A percentile compares a stretch with the other conserved stretches of the same genome.
phyloP scores from a whole-genome alignment of 352 stramenopile genomes.

The Phytophthora megakarya region DNA sequence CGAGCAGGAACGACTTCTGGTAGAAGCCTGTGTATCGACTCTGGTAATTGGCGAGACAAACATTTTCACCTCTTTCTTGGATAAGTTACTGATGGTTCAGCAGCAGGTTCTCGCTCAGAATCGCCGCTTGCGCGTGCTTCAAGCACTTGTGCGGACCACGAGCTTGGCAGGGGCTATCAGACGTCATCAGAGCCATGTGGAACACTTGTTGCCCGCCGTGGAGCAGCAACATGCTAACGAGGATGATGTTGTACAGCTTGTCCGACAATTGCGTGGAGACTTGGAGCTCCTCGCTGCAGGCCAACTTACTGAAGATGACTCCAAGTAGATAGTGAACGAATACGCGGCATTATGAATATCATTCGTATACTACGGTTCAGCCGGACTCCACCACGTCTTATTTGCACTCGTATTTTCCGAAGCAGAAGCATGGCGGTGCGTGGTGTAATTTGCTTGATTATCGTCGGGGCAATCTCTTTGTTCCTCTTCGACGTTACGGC shows the following conservation, averaged over 20 bases:
- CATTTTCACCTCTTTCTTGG: conserved; percentile 33
- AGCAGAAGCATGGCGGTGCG: not conserved
- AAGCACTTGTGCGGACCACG: conserved; percentile 53
- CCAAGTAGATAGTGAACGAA: conserved; percentile 26
- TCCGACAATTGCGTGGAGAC: conserved; percentile 64
- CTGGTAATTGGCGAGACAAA: conserved; percentile 29
- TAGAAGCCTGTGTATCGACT: conserved; percentile 37
- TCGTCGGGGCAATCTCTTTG: not conserved
- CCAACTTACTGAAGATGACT: conserved; percentile 14
- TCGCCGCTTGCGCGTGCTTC: conserved; percentile 44
- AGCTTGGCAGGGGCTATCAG: conserved; percentile 42
- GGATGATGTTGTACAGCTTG: conserved; percentile 43
- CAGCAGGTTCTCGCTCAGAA: conserved; percentile 11
- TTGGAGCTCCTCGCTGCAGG: conserved; percentile 61
- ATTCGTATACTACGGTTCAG: conserved; percentile 23
- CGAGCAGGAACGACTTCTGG: conserved; percentile 30
- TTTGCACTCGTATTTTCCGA: not conserved
- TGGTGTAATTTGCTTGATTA: not conserved
- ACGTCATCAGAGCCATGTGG: conserved; percentile 39
- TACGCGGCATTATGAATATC: conserved; percentile 19
- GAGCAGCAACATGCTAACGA: conserved; percentile 34
- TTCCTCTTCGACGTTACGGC: not conserved
- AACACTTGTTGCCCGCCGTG: conserved; percentile 30
- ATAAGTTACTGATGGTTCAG: conserved; percentile 28
- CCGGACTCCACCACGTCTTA: conserved; percentile 16